A percentile compares a stretch with the other conserved stretches of the same genome.
phyloP scores from a whole-genome alignment of 208 protist species.

The Acanthamoeba culbertsoni region DNA sequence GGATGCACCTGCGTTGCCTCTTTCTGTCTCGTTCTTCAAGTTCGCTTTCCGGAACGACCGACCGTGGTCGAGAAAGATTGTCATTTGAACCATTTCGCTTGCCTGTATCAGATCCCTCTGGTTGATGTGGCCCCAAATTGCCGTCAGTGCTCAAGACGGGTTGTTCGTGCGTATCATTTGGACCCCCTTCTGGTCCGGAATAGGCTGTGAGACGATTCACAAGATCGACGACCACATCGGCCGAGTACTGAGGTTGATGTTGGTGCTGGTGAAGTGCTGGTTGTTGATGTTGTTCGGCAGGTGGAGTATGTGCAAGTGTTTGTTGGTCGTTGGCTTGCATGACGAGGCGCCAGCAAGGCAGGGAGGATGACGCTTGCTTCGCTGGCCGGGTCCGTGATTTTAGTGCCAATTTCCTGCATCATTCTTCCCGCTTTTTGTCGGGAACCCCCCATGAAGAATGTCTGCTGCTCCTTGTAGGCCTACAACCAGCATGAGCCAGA shows the following conservation, averaged over 20 bases:
- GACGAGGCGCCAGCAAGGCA: slow-evolving; percentile 40
- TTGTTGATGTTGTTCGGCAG: neutral
- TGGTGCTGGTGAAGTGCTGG: neutral
- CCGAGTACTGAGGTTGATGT: neutral
- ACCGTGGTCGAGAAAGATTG: neutral
- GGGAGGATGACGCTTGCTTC: neutral
- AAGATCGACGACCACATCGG: neutral
- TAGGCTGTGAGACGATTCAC: no score
- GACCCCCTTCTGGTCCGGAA: no score
- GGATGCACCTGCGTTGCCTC: neutral
- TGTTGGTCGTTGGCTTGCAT: neutral
- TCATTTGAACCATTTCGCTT: neutral
- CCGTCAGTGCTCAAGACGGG: no score
- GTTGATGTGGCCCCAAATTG: no score
- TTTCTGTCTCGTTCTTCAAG: neutral
- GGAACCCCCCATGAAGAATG: neutral
- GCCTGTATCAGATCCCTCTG: no score
- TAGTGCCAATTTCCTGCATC: neutral
- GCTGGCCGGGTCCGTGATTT: neutral
- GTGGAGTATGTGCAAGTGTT: no score
- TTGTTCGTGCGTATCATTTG: no score
- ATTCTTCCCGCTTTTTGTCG: neutral
- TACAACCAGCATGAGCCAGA: neutral
- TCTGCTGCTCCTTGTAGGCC: neutral
- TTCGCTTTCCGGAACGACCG: neutral